Base-by-base conservation (phyloP, 1,284 basidiomycete genomes). In the Puccinia triticina region DNA sequence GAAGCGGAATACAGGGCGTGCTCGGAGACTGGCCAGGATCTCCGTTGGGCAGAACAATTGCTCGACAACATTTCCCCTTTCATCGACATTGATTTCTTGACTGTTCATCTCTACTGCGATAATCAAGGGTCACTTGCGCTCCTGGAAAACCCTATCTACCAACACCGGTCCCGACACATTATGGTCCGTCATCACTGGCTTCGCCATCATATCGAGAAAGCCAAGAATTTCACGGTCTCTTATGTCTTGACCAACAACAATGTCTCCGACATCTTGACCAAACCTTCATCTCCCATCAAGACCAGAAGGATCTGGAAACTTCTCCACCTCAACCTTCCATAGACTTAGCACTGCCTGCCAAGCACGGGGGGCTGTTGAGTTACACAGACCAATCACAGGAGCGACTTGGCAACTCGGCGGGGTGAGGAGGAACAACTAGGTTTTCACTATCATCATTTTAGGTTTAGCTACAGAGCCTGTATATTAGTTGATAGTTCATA, bases 141-240 rank as follows among this genome's bases (percentile, higher is more conserved):
- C 7, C 18, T n/a, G 7, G 14, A 16, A 18, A 53, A 53, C 21
- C 50, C 50, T 3, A 29, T 73, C 14, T 73, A 50, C 53, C 71
- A 73, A 12, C 46, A 73, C 50, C 14, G 71, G 2, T 53, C 46
- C 2, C n/a, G 71, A 3, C 71, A 73, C 34, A 73, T 73, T 12
- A 7, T 50, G 10, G 11, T 53, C 12, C 4, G 71, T 16, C 18
- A 37, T 53, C 71, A 73, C 71, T 73, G 12, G 18, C 23, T 73
- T 29, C 71, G 53, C 11, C 43, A 73, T 32, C 71, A 50, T 43
- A 69, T 69, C 10, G 40, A 4, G 7, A 18, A 64, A 11, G 26
- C 26, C 7, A 64, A 64, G 7, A 21, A 21, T 18, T 64, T 64
- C 26, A 64, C 26, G 26, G 26, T 26, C 12, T 37, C 26, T 16